These are phyloP conservation scores for Teratosphaeriaceae sp. DNA, from an alignment of 2,329 filamentous ascomycete genomes.

Conservation along the genomic window DNA sequence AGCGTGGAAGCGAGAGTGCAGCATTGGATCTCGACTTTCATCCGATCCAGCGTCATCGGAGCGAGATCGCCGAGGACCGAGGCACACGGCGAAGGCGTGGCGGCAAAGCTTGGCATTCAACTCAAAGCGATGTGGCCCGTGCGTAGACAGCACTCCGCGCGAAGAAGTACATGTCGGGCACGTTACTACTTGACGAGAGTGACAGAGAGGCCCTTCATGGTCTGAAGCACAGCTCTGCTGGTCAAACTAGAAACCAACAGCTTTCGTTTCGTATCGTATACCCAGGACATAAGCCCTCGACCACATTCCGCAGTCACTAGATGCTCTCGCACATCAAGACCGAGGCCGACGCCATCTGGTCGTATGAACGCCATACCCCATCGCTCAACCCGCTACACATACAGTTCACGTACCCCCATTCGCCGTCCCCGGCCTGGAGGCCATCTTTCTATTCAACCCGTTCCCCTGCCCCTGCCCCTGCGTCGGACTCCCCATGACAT, in stretches of 20 bases:
- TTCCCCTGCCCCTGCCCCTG: background rate
- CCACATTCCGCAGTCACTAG: too few species aligned
- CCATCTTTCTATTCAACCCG: background rate
- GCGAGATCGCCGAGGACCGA: background rate
- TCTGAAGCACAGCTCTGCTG: too few species aligned
- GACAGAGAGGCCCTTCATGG: too few species aligned
- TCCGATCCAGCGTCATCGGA: background rate
- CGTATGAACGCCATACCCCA: background rate
- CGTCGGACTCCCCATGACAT: slow-evolving; percentile 1
- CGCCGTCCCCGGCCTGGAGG: slow-evolving; percentile 1
- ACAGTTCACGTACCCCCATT: background rate
- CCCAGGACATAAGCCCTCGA: too few species aligned
- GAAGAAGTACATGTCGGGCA: too few species aligned
- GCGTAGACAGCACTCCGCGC: too few species aligned
- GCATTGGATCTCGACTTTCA: background rate
- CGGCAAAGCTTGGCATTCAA: background rate
- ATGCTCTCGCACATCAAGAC: too few species aligned
- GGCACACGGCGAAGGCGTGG: background rate
- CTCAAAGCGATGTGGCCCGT: too few species aligned
- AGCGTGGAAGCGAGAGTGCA: background rate
- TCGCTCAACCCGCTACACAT: background rate
- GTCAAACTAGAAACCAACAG: too few species aligned
- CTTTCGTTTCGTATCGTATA: too few species aligned
- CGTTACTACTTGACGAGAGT: too few species aligned
- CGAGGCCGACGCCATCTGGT: background rate